Evolutionary conservation across 2,329 filamentous ascomycete species (phyloP).

Genomic region (Tolypocladium capitatum): DNA sequence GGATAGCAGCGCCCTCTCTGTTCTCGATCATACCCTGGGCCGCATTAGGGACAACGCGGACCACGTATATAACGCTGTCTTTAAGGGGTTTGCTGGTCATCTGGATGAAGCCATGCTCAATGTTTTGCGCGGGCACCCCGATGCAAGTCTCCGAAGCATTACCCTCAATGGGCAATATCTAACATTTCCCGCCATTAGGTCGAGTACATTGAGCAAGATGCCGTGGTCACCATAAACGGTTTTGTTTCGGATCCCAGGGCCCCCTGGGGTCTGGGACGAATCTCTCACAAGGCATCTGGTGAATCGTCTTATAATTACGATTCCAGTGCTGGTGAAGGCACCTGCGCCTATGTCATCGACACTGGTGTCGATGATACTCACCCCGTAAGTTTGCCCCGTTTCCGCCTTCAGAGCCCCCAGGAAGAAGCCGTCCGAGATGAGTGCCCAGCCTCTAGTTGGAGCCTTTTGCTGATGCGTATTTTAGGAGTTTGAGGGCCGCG

Average conservation of each 20-base stretch:
- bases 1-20: conserved; percentile 3
- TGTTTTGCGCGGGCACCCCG: conserved; percentile 7
- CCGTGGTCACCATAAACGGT: conserved; percentile 3
- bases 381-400: conserved; percentile 13
- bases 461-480: not conserved
- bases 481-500: conserved; percentile 25
- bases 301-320: conserved; percentile 19
- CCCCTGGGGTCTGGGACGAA: conserved; percentile 23
- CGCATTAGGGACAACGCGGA: conserved; percentile 9
- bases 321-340: conserved; percentile 18
- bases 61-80: conserved; percentile 8
- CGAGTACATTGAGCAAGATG: conserved; percentile 23
- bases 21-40: conserved; percentile 4
- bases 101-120: conserved; percentile 7
- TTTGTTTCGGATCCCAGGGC: conserved; percentile 18
- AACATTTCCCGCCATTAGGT: conserved; percentile 7
- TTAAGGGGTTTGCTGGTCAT: conserved; percentile 11
- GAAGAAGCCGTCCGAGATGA: not conserved
- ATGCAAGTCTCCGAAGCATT: conserved; percentile 5
- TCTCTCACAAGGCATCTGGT: conserved; percentile 16
- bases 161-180: too few species aligned
- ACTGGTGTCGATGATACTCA: conserved; percentile 23
- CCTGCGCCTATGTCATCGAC: conserved; percentile 29
- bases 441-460: too few species aligned
- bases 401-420: too few species aligned